These are phyloP conservation scores for Globisporangium polare DNA, from an alignment of 352 stramenopile genomes.

Conservation along the genomic window DNA sequence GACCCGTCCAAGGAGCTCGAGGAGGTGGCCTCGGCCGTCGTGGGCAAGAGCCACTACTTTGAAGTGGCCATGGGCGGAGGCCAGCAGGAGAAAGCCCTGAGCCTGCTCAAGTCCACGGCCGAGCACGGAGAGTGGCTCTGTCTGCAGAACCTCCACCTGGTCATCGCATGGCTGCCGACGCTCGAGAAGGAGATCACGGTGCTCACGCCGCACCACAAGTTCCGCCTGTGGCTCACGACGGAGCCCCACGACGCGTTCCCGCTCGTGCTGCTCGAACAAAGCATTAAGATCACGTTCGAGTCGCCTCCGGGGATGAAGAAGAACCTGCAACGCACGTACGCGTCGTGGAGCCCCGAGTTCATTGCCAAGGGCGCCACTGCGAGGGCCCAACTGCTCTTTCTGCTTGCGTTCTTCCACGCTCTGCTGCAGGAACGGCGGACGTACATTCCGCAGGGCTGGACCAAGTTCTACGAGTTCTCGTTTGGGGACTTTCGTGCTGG, in stretches of 20 bases:
- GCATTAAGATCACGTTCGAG: conserved; percentile 95
- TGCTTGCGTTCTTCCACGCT: conserved; percentile 91
- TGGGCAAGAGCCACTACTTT: conserved; percentile 89
- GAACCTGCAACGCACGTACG: conserved; percentile 92
- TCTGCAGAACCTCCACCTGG: conserved; percentile 95
- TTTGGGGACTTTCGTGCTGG: conserved; percentile 93
- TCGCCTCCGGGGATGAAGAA: conserved; percentile 94
- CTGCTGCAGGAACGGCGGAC: conserved; percentile 82
- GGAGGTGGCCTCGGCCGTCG: conserved; percentile 80
- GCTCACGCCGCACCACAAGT: conserved; percentile 73
- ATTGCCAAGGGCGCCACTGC: conserved; percentile 36
- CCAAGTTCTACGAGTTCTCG: conserved; percentile 96
- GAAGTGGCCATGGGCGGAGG: conserved; percentile 94
- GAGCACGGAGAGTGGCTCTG: conserved; percentile 93
- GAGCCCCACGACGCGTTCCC: conserved; percentile 91
- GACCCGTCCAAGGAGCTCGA: conserved; percentile 93
- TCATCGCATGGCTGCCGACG: conserved; percentile 90
- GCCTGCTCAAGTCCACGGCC: conserved; percentile 66
- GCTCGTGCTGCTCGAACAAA: conserved; percentile 89
- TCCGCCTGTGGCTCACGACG: conserved; percentile 94
- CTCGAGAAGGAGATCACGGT: conserved; percentile 90
- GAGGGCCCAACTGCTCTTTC: conserved; percentile 78
- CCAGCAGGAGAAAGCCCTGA: conserved; percentile 90
- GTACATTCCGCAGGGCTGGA: conserved; percentile 95
- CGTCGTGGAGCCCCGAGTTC: conserved; percentile 80